Evolutionary conservation across 345 rosid genomes (phyloP).

Genomic region (Hibiscus syriacus): DNA sequence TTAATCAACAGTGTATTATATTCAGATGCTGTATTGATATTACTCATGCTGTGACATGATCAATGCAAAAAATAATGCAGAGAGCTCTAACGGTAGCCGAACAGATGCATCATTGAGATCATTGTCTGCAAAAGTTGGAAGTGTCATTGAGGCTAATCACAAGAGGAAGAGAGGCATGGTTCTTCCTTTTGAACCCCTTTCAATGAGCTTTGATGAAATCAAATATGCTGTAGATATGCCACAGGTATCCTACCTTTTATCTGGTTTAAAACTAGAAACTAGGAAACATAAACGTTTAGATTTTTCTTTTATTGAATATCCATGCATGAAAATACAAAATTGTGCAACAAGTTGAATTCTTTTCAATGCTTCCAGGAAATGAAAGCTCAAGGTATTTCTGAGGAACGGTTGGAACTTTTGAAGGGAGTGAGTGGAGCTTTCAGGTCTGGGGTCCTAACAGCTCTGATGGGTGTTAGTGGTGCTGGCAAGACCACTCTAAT

Average conservation of each 20-base stretch:
- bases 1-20: background rate
- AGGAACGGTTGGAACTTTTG: conserved; percentile 46
- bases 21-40: background rate
- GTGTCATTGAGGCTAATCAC: conserved; percentile 21
- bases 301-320: background rate
- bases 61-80: conserved; percentile 26
- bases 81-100: conserved; percentile 15
- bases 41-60: conserved; percentile 2
- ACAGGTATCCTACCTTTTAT: conserved; percentile 25
- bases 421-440: conserved; percentile 62
- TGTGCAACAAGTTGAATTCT: background rate
- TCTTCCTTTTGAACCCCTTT: conserved; percentile 61
- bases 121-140: conserved; percentile 28
- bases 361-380: conserved; percentile 36
- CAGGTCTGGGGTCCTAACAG: conserved; percentile 62
- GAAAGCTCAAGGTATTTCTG: conserved; percentile 45
- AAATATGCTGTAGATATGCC: conserved; percentile 64
- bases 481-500: conserved; percentile 71
- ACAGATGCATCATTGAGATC: conserved; percentile 22
- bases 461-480: conserved; percentile 68
- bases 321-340: background rate
- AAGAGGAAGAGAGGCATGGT: conserved; percentile 48
- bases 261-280: background rate
- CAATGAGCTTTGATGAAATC: conserved; percentile 49
- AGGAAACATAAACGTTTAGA: background rate